Evolutionary conservation across 345 rosid species (phyloP).

Genomic region (Pelargonium nanum): DNA sequence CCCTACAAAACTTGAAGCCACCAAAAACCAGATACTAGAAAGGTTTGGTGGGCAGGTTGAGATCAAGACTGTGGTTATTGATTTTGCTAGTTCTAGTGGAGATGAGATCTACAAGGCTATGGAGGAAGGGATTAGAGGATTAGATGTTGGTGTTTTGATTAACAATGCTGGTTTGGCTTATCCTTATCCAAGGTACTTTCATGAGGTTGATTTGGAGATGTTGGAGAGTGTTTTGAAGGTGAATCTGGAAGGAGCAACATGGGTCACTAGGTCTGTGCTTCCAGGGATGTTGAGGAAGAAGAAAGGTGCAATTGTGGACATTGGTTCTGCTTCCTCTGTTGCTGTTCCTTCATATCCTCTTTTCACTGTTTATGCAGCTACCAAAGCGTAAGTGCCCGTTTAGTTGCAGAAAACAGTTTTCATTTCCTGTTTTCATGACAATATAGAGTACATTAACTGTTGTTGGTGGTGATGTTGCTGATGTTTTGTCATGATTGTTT

Average conservation of each 20-base stretch:
- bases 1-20: conserved; percentile 24
- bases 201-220: conserved; percentile 29
- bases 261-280: conserved; percentile 31
- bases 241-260: conserved; percentile 24
- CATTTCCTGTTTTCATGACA: background rate
- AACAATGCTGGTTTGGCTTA: conserved; percentile 30
- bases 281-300: conserved; percentile 34
- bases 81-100: conserved; percentile 19
- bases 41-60: conserved; percentile 1
- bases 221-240: conserved; percentile 29
- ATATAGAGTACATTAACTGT: too few relatives aligned
- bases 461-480: background rate
- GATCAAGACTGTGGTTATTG: conserved; percentile 16
- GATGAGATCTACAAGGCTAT: conserved; percentile 16
- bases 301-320: conserved; percentile 37
- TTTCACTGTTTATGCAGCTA: conserved; percentile 21
- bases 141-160: conserved; percentile 32
- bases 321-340: conserved; percentile 37
- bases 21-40: conserved; percentile 9
- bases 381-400: conserved; percentile 31
- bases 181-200: conserved; percentile 23
- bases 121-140: conserved; percentile 16
- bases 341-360: conserved; percentile 24
- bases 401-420: too few relatives aligned
- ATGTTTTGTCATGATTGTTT: too few relatives aligned